Evolutionary conservation across 2,329 filamentous ascomycete species (phyloP), one percentile per base, ranked within the genome.

Genomic region (Colletotrichum phormii): DNA sequence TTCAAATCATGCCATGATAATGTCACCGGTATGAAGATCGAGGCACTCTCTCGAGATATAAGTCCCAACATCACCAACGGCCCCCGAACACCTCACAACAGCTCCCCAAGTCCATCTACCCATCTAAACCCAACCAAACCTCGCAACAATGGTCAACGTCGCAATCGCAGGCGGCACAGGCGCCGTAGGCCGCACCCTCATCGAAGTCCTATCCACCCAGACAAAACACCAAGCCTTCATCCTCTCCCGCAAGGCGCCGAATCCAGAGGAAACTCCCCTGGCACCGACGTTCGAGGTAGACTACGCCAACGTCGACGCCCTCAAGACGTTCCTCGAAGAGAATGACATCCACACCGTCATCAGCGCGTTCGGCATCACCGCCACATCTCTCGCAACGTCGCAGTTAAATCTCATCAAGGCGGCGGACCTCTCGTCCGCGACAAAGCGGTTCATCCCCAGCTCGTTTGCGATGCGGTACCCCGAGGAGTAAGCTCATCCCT

Each of bases 51-150:
- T 49, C 42, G 18, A 49, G 18, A 11, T 49, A 49, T 7, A 49
- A 49, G 42, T 49, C 42, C 35, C 8, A n/a, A 11, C 18, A 49
- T 49, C 42, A 49, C 8, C 42, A 22, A 49, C 42, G 2, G 2
- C 8, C 15, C 7, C 0, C 2, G 1, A 49, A 49, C 0, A 49
- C 42, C 18, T 22, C 15, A n/a, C 0, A n/a, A 5, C 42, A 49
- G 42, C 18, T 2, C 7, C 1, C 1, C 18, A 49, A n/a, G 1
- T 8, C 6, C 6, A n/a, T 5, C 7, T 8, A 4, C 42, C 4
- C 3, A 3, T 18, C 18, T 4, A 11, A 49, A 9, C 7, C 15
- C 7, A 0, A 4, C 3, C 42, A 9, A 9, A n/a, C 0, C 18
- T 49, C 42, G 7, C 42, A 49, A 49, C 2, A n/a, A 49, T 22